Evolutionary conservation across 176 grass and related monocot genomes (phyloP).

Genomic region (Avena insularis): DNA sequence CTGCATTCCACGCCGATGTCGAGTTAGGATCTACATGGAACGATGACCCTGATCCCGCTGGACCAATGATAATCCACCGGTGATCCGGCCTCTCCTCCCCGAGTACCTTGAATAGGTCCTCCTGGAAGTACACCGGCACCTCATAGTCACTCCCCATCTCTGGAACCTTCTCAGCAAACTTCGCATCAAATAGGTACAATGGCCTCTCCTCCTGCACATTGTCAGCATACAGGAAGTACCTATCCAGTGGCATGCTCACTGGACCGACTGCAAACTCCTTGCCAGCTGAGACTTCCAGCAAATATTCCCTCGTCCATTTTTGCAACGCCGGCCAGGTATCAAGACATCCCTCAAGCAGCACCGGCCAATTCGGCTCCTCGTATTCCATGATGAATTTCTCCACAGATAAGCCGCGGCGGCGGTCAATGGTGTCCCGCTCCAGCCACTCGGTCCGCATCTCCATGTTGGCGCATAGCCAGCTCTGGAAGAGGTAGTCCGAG

Average conservation of each 20-base stretch:
- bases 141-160: conserved; percentile 80
- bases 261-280: conserved; percentile 68
- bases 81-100: conserved; percentile 83
- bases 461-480: conserved; percentile 96
- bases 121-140: conserved; percentile 77
- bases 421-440: conserved; percentile 74
- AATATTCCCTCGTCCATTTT: conserved; percentile 68
- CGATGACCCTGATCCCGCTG: conserved; percentile 77
- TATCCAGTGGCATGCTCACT: conserved; percentile 69
- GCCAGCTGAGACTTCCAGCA: conserved; percentile 54
- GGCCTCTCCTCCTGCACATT: conserved; percentile 84
- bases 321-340: conserved; percentile 69
- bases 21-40: conserved; percentile 98
- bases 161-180: conserved; percentile 72
- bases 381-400: conserved; percentile 69
- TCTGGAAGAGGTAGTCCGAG: conserved; percentile 96
- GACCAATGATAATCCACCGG: conserved; percentile 91
- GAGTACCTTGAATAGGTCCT: conserved; percentile 83
- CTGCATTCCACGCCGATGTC: conserved; percentile 91
- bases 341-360: conserved; percentile 90
- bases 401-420: conserved; percentile 56
- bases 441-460: conserved; percentile 95
- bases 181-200: conserved; percentile 84
- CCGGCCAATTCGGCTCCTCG: conserved; percentile 81
- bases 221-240: conserved; percentile 77